Conservation (phyloP, 129 eudicot genomes). For the Centaurea solstitialis region DNA sequence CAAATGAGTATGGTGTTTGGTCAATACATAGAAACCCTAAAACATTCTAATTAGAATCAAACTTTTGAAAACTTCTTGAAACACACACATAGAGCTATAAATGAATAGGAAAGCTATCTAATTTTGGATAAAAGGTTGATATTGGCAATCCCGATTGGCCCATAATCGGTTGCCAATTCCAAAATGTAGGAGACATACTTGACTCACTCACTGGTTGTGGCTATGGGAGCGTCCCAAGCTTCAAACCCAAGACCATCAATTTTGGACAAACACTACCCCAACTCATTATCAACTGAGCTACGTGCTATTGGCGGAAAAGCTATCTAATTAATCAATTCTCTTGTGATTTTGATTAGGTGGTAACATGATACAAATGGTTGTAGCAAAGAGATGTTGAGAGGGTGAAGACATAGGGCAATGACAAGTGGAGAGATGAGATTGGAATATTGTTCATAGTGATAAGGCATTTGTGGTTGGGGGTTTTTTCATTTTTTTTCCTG, state of each 20-base stretch:
- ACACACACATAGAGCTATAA: neutral
- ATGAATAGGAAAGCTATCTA: too few relatives aligned
- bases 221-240: too few relatives aligned
- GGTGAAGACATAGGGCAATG: slow-evolving; percentile 21
- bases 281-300: too few relatives aligned
- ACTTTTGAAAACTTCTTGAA: neutral
- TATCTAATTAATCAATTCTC: neutral
- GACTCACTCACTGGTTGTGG: too few relatives aligned
- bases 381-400: neutral
- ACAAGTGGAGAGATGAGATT: slow-evolving; percentile 25
- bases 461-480: slow-evolving; percentile 13
- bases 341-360: neutral
- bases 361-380: neutral
- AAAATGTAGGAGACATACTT: too few relatives aligned
- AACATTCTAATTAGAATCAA: neutral
- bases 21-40: neutral
- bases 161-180: too few relatives aligned
- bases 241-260: too few relatives aligned
- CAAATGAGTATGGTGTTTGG: neutral
- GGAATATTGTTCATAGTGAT: slow-evolving; percentile 24
- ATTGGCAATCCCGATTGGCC: too few relatives aligned
- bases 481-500: neutral
- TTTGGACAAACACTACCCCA: too few relatives aligned
- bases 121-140: too few relatives aligned
- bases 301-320: too few relatives aligned